Base-by-base conservation (phyloP, 1,284 basidiomycete genomes). In the Leucoagaricus sp. region DNA sequence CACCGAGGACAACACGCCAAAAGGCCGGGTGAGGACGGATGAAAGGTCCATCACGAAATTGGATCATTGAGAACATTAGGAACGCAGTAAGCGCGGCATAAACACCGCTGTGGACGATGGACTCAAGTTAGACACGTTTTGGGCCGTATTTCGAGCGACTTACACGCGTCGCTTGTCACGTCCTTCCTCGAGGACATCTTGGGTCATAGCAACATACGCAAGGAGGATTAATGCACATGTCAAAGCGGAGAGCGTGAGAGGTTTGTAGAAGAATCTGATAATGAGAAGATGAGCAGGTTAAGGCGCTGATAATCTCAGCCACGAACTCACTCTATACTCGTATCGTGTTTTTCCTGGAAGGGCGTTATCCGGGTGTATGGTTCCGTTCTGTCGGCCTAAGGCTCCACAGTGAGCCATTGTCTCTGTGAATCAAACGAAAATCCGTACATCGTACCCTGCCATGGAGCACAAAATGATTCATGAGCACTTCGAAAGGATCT, bases 11-110 rank as follows among this genome's bases (percentile, higher is more conserved):
- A 36, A 84, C 73, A 54, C 89, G 78, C 89, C 89, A 91, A 69
- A 91, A 88, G 17, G 85, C 86, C 59, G 86, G 86, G 67, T 87
- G 87, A 0, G 87, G 87, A 47, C 87, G 83, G 67, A 89, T 78
- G 66, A 87, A 90, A 25, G 91, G 91, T 0, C 91, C 91, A 67
- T 94, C 91, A 55, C 91, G 86, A 67, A 93, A 93, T 65, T 93
- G 91, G 45, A 94, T 78, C 81, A 90, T 88, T 28, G 88, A 89
- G 70, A 93, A 94, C 55, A 84, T 71, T 53, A 92, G 76, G 69
- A 92, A 92, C 46, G 85, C 80, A 17, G 77, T 78, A 48, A 89
- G 75, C 13, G 84, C 80, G 57, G 90, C 91, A 63, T 89, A 89
- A 53, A 82, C 76, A 38, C 89, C 89, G 58, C 88, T 90, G 4